Percentiles rank a stretch among this genome's conserved stretches.
These are phyloP conservation scores for Penicillium salamii DNA, from an alignment of 495 filamentous ascomycete species.

Conservation along the genomic window DNA sequence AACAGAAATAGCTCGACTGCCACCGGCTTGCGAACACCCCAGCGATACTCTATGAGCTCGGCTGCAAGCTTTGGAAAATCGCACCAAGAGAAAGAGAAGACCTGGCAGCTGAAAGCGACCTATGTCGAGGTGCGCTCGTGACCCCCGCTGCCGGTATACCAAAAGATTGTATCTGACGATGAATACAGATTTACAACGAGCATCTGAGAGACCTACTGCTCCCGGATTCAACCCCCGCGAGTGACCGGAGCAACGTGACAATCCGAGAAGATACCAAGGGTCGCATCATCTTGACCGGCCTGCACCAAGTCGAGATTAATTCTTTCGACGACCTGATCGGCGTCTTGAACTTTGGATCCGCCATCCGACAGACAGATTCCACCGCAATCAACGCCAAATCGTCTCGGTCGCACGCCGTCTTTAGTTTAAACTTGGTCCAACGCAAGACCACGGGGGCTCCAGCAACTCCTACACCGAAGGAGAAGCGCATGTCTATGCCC, in stretches of 20 bases:
- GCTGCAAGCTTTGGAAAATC: slow-evolving; percentile 50
- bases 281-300: slow-evolving; percentile 87
- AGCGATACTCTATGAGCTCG: slow-evolving; percentile 70
- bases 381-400: slow-evolving; percentile 98
- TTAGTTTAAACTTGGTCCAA: slow-evolving; percentile 91
- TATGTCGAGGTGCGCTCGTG: slow-evolving; percentile 77
- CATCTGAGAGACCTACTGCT: slow-evolving; percentile 86
- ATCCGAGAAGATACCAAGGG: slow-evolving; percentile 96
- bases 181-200: slow-evolving; percentile 87
- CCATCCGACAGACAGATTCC: slow-evolving; percentile 96
- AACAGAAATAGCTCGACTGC: slow-evolving; percentile 54
- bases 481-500: slow-evolving; percentile 90
- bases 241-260: slow-evolving; percentile 71
- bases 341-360: slow-evolving; percentile 86
- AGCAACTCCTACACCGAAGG: slow-evolving; percentile 52
- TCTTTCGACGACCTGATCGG: slow-evolving; percentile 88
- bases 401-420: slow-evolving; percentile 97
- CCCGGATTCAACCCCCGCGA: slow-evolving; percentile 63
- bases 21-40: slow-evolving; percentile 74
- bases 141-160: neutral
- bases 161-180: slow-evolving; percentile 4
- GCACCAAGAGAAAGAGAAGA: slow-evolving; percentile 73
- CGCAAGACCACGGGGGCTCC: slow-evolving; percentile 58
- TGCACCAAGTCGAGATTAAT: slow-evolving; percentile 86
- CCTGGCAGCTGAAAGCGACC: slow-evolving; percentile 90